Percentiles rank a stretch among this genome's conserved stretches.
phyloP scores from a whole-genome alignment of 495 filamentous ascomycete species.

The Penicillium chermesinum region DNA sequence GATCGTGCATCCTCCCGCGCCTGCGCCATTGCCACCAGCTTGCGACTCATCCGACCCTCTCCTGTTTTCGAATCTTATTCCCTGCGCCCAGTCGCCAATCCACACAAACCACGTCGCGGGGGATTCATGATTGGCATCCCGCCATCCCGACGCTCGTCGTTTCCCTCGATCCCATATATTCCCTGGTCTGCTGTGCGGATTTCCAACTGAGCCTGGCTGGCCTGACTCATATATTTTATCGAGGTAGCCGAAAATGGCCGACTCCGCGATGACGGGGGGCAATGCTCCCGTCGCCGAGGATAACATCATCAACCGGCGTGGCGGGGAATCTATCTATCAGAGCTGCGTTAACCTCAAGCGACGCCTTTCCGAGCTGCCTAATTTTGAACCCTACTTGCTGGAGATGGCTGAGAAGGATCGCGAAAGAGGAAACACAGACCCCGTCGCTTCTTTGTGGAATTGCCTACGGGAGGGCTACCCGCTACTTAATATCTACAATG shows the following conservation, averaged over 20 bases:
- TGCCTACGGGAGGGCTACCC: conserved; percentile 80
- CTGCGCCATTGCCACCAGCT: conserved; percentile 1
- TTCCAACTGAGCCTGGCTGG: conserved; percentile 28
- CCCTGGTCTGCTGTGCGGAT: conserved; percentile 39
- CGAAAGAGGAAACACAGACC: conserved; percentile 60
- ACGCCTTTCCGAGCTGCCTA: conserved; percentile 75
- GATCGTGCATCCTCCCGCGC: neutral
- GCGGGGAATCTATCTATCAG: conserved; percentile 91
- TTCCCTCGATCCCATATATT: conserved; percentile 12
- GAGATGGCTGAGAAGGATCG: conserved; percentile 61
- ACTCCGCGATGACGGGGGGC: conserved; percentile 34
- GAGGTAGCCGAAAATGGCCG: conserved; percentile 34
- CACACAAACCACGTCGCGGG: conserved; percentile 9
- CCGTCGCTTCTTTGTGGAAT: conserved; percentile 87
- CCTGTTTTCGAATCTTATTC: neutral
- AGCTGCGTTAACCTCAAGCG: conserved; percentile 81
- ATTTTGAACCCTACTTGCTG: conserved; percentile 65
- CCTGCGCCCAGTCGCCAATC: conserved; percentile 67
- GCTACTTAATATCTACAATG: conserved; percentile 84
- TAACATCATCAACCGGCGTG: conserved; percentile 92
- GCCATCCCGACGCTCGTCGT: conserved; percentile 27
- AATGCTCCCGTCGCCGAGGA: conserved; percentile 65
- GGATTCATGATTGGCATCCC: conserved; percentile 34
- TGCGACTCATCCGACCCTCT: neutral
- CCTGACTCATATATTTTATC: conserved; percentile 21